Conservation (phyloP, 2,329 filamentous ascomycete species). For the Stachybotrys echinatus region DNA sequence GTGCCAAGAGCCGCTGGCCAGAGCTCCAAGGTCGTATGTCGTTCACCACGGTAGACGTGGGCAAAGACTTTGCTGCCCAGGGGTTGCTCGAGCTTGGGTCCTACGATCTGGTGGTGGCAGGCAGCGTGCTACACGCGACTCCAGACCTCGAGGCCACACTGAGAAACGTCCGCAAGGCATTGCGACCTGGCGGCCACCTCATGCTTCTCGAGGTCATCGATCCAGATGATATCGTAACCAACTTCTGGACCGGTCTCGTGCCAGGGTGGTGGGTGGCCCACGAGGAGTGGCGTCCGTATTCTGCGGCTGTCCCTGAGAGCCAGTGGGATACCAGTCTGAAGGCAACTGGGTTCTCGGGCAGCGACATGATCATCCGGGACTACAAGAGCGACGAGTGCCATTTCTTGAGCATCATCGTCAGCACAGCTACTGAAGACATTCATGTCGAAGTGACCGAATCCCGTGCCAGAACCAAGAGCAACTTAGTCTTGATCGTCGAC, state of each 20-base stretch:
- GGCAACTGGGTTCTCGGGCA: constrained; percentile 6
- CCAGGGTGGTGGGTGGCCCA: constrained; percentile 30
- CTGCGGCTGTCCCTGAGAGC: neutral
- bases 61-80: constrained; percentile 3
- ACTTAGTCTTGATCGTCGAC: neutral
- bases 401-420: constrained; percentile 5
- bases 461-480: neutral
- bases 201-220: constrained; percentile 19
- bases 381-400: neutral
- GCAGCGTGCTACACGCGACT: constrained; percentile 23
- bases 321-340: constrained; percentile 4
- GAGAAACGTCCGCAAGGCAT: constrained; percentile 6
- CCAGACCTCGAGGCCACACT: constrained; percentile 16
- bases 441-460: neutral
- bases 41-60: constrained; percentile 19
- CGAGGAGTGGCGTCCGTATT: constrained; percentile 11
- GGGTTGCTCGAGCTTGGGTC: constrained; percentile 7
- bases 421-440: neutral
- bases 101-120: constrained; percentile 21
- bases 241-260: constrained; percentile 20
- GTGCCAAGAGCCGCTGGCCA: constrained; percentile 7
- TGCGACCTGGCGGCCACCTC: constrained; percentile 21
- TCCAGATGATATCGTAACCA: constrained; percentile 5
- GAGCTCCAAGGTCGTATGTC: constrained; percentile 4
- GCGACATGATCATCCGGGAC: constrained; percentile 5